Percentiles rank a stretch among this genome's conserved stretches.
Conservation (phyloP, 139 green algal species). For the Closterium sp. region DNA sequence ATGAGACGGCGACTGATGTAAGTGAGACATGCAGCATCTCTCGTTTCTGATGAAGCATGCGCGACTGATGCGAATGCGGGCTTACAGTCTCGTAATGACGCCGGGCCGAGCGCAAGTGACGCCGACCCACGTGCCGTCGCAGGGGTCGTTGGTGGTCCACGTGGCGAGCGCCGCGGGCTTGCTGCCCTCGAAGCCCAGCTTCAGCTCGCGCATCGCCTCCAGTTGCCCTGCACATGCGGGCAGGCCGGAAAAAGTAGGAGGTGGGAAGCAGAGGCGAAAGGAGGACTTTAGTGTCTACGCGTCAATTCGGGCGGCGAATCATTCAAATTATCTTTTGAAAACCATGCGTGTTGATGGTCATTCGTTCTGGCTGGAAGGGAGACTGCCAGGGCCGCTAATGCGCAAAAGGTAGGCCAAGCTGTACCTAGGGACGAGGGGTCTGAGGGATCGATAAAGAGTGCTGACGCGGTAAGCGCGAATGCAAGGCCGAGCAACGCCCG, state of each 20-base stretch:
- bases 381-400: no score
- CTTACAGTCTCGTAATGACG: not conserved
- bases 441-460: not conserved
- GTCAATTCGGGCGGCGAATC: no score
- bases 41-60: no score
- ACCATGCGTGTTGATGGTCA: no score
- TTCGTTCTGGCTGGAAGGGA: no score
- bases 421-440: not conserved
- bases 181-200: not conserved
- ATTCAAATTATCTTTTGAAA: no score
- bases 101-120: not conserved
- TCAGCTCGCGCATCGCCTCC: not conserved
- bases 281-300: no score
- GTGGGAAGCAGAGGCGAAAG: not conserved
- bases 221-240: conserved; percentile 2
- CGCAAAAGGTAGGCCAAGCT: no score
- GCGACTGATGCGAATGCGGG: not conserved
- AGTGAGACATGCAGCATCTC: not conserved
- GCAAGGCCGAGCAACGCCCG: not conserved
- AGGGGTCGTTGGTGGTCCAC: not conserved
- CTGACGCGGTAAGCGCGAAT: not conserved
- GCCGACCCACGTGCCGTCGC: conserved; percentile 1
- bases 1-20: not conserved
- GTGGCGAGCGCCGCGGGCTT: not conserved
- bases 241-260: not conserved